Conservation (phyloP, 768 basidiomycete genomes). For the Termitomyces titanicus region DNA sequence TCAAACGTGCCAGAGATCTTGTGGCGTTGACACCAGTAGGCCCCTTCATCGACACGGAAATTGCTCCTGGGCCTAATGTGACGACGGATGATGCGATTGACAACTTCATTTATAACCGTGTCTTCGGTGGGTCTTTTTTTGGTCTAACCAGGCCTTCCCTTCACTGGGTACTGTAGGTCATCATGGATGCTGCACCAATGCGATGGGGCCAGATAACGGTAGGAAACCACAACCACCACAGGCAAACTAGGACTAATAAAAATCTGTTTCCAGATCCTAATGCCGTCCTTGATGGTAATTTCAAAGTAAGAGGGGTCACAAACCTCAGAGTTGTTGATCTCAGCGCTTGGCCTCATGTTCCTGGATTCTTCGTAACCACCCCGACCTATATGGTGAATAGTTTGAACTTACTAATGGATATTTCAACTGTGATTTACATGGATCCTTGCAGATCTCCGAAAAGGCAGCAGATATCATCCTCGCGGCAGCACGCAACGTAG, state of each 20-base stretch:
- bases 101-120: conserved; percentile 18
- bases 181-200: conserved; percentile 28
- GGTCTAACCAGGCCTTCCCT: background rate
- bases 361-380: conserved; percentile 29
- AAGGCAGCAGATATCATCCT: conserved; percentile 27
- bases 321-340: conserved; percentile 28
- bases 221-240: background rate
- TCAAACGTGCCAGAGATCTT: conserved; percentile 20
- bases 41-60: conserved; percentile 17
- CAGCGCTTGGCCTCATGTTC: conserved; percentile 26
- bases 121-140: conserved; percentile 18
- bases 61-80: conserved; percentile 17
- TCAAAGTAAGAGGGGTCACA: conserved; percentile 26
- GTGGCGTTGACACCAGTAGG: conserved; percentile 15
- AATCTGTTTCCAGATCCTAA: conserved; percentile 17
- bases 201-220: conserved; percentile 25
- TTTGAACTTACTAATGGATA: background rate
- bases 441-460: conserved; percentile 21
- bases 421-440: background rate
- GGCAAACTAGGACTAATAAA: background rate
- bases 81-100: conserved; percentile 21
- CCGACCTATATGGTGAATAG: conserved; percentile 27
- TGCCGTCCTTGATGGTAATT: conserved; percentile 27
- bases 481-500: conserved; percentile 12
- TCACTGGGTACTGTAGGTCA: conserved; percentile 17